Evolutionary conservation across 192 early-diverging fungal genomes (phyloP), one percentile per base, ranked within the genome.

Genomic region (Coemansia furcata): DNA sequence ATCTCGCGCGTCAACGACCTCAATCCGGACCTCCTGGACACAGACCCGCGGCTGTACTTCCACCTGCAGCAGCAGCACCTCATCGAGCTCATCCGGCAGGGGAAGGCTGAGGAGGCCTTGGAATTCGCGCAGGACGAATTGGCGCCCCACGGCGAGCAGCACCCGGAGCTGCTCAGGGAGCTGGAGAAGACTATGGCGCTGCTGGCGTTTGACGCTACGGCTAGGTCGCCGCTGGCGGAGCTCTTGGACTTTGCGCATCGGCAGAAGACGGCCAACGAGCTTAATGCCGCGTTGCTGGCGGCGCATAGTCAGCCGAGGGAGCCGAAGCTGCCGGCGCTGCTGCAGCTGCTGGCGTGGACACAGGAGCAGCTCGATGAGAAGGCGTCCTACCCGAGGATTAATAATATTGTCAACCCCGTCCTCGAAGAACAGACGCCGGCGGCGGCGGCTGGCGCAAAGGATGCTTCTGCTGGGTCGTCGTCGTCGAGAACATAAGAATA

Each of bases 1-100:
- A 98, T 99, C 61, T 94, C 95, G 64, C 78, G 91, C n/a, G 94
- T 99, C 2, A 99, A 99, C 71, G 98, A 99, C 73, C 85, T 99
- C 67, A 96, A 99, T 76, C 98, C 98, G 6, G 97, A 98, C 84
- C 92, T 99, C 44, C 71, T 98, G 60, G 98, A 99, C 78, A 93
- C 90, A 10, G 92, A 99, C 73, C 94, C 97, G 19, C 85, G 89
- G 58, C 79, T 99, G 10, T 98, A 89, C 69, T 99, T 99, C 75
- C 96, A 94, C 46, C 83, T 99, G 35, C 96, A 98, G 80, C 95
- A 96, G 82, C 98, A 99, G 82, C 90, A 93, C 17, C 80, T 99
- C 12, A 98, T 99, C 72, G 98, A 99, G 70, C 86, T 91, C 23
- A 99, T 99, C 66, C 86, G 95, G 6, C 72, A 85, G 49, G 95